phyloP scores from a whole-genome alignment of 1,284 basidiomycete species.

The Albatrellus sp. region DNA sequence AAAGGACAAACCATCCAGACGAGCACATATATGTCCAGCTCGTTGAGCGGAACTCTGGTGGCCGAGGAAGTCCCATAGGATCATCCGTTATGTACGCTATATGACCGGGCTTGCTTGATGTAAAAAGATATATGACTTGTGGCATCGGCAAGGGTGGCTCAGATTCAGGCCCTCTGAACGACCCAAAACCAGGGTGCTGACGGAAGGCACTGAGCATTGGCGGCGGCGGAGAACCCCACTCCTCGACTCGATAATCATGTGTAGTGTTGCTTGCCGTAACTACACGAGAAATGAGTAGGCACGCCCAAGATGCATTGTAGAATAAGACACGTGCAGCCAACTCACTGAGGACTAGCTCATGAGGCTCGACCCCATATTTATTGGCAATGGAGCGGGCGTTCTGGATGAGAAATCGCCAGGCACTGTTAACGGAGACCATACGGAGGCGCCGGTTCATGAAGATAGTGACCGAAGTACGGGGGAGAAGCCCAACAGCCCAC shows the following conservation, averaged over 20 bases:
- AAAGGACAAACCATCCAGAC: slow-evolving; percentile 20
- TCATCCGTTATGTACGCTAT: slow-evolving; percentile 11
- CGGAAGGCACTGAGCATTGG: background rate
- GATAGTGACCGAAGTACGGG: slow-evolving; percentile 15
- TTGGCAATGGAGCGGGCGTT: slow-evolving; percentile 11
- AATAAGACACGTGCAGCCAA: background rate
- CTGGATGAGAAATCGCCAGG: slow-evolving; percentile 4
- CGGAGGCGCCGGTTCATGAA: background rate
- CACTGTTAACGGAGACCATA: slow-evolving; percentile 3
- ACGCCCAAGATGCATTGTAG: background rate
- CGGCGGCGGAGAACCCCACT: slow-evolving; percentile 2
- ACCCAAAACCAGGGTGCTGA: background rate
- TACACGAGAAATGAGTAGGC: background rate
- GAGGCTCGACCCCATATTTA: slow-evolving; percentile 1
- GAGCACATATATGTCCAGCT: slow-evolving; percentile 21
- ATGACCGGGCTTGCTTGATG: slow-evolving; percentile 7
- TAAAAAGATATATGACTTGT: slow-evolving; percentile 12
- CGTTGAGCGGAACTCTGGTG: slow-evolving; percentile 16
- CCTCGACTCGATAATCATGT: slow-evolving; percentile 7
- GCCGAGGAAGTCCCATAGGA: slow-evolving; percentile 27
- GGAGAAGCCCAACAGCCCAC: slow-evolving; percentile 32
- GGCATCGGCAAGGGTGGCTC: slow-evolving; percentile 1
- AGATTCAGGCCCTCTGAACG: background rate
- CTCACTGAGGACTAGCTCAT: slow-evolving; percentile 3
- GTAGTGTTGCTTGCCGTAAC: slow-evolving; percentile 5